Conservation (phyloP, 805 yeast species). For the Blastobotrys chiropterorum region DNA sequence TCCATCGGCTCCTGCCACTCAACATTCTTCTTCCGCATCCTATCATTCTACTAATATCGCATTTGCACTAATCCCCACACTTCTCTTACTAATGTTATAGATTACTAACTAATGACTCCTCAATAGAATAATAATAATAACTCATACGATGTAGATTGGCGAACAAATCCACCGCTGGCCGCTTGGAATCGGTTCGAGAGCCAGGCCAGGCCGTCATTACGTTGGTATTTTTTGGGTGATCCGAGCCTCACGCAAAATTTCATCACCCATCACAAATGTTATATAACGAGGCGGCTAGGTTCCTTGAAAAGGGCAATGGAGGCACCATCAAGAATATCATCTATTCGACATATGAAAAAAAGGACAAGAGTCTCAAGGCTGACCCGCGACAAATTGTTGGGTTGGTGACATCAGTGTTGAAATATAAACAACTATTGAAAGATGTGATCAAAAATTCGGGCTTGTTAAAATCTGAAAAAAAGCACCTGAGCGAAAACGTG, state of each 20-base stretch:
- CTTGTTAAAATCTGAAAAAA: constrained; percentile 47
- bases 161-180: neutral
- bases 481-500: constrained; percentile 31
- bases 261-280: neutral
- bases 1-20: neutral
- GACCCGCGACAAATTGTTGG: constrained; percentile 88
- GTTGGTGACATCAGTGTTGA: constrained; percentile 68
- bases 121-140: neutral
- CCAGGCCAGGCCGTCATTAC: no score
- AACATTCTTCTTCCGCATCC: neutral
- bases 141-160: neutral
- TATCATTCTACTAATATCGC: neutral
- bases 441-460: constrained; percentile 61
- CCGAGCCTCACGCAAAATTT: neutral
- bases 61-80: neutral
- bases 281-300: neutral
- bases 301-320: constrained; percentile 1
- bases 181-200: no score
- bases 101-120: neutral
- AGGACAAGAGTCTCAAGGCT: constrained; percentile 41
- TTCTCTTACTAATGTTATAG: neutral
- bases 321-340: constrained; percentile 30
- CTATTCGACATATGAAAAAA: constrained; percentile 36
- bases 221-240: no score
- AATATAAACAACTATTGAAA: constrained; percentile 57